Conservation (phyloP, 331 rosid species). For the Quercus tomentella region DNA sequence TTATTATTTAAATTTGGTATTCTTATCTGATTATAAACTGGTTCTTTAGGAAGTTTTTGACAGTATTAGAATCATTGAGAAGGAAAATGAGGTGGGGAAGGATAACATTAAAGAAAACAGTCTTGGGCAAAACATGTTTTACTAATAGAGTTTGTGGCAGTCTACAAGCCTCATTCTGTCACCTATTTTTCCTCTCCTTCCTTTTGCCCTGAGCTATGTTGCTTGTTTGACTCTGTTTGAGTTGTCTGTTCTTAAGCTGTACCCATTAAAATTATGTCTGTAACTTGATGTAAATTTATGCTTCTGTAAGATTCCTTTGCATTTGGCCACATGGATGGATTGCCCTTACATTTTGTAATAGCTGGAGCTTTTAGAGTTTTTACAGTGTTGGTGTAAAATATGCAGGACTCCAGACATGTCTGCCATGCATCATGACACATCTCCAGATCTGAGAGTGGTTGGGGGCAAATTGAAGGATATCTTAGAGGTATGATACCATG, state of each 20-base stretch:
- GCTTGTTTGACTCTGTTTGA: background rate
- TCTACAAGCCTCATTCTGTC: background rate
- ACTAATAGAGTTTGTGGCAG: too few relatives aligned
- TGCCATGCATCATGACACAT: constrained; percentile 79
- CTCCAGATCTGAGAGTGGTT: constrained; percentile 76
- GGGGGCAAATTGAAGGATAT: constrained; percentile 68
- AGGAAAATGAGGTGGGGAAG: background rate
- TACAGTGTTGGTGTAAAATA: constrained; percentile 12
- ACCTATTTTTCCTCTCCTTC: too few relatives aligned
- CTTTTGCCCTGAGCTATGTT: too few relatives aligned
- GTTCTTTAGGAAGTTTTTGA: background rate
- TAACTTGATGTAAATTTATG: background rate
- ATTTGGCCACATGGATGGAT: background rate
- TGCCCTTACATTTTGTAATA: background rate
- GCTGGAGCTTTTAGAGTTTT: constrained; percentile 6
- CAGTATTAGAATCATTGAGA: background rate
- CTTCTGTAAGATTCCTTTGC: background rate
- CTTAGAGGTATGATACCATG: constrained; percentile 52
- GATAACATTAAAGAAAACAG: background rate
- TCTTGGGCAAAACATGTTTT: background rate
- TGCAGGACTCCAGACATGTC: constrained; percentile 91
- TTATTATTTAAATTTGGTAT: too few relatives aligned
- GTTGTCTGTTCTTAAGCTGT: background rate
- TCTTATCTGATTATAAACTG: background rate
- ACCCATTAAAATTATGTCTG: background rate